Evolutionary conservation across 164 flowering plant genomes (phyloP).

Genomic region (Berberis vulgaris): DNA sequence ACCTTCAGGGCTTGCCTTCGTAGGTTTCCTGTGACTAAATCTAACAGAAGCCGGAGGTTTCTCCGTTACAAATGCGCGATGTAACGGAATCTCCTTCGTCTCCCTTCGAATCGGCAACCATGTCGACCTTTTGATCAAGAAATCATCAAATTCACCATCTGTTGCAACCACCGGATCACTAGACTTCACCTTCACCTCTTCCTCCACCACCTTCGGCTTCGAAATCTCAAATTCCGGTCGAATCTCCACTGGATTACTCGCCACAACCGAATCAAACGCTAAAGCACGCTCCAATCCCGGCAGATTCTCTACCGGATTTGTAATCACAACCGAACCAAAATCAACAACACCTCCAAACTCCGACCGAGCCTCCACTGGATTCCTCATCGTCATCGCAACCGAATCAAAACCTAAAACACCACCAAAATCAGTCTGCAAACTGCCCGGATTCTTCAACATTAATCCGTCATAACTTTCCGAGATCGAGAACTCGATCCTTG

Average conservation of each 20-base stretch:
- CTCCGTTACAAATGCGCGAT: conserved; percentile 16
- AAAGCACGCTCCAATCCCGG: background rate
- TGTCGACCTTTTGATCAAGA: conserved; percentile 12
- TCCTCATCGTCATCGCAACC: background rate
- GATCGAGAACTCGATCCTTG: no score
- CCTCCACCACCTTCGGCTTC: background rate
- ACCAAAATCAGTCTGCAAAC: no score
- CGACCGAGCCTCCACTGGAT: background rate
- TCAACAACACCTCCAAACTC: background rate
- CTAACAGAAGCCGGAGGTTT: conserved; percentile 56
- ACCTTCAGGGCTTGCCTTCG: conserved; percentile 68
- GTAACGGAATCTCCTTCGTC: conserved; percentile 19
- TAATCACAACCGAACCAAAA: background rate
- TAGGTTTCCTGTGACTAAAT: conserved; percentile 43
- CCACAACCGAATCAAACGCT: background rate
- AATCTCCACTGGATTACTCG: background rate
- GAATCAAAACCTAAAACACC: no score
- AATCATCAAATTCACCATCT: conserved; percentile 24
- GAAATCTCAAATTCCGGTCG: background rate
- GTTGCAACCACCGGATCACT: background rate
- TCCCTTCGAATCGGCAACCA: conserved; percentile 21
- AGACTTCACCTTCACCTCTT: background rate
- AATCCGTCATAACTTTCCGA: no score
- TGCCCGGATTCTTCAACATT: no score
- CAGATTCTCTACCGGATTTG: background rate